Base-by-base conservation (phyloP, 202 grass and related monocot species). In the Brachypodium distachyon region DNA sequence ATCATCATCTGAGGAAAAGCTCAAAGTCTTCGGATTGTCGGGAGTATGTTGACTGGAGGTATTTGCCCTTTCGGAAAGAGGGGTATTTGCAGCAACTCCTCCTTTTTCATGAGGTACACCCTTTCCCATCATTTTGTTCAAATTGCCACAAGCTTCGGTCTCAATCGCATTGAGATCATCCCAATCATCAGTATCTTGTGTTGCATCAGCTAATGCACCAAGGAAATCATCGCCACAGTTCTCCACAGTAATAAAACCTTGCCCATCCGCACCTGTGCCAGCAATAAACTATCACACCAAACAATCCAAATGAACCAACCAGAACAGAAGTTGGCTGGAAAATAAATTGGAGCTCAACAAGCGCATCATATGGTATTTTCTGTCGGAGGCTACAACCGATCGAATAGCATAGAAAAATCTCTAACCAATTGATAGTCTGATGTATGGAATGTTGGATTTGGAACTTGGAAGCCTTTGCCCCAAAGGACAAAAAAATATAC, bases 161-260 rank as follows among this genome's bases (percentile, higher is more conserved):
- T 97, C 94, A 25, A 97, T 92, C 7, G 63, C 84, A 51, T 92
- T 84, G 5, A 94, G 73, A 47, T 97, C 91, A n/a, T 97, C 91
- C 94, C 91, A 97, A 6, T 97, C 95, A 40, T 94, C 90, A 11
- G 42, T 77, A 22, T 72, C 10, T 54, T 92, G 64, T 37, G 77
- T 81, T 17, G 82, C 87, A 57, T 97, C 95, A 51, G 87, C 87
- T 72, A 98, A 29, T 33, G 91, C 81, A 5, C 51, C 89, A 29
- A 98, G 84, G 55, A 94, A 94, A 81, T 90, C 85, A 67, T 94
- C 31, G 1, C 91, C 91, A 12, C 89, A 90, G 32, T 78, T 82
- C 54, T 93, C 86, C 2, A 97, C 94, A 0, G 94, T 97, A 28
- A 97, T 79, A 72, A 91, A 88, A 59, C 26, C 74, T 42, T 77